A percentile compares a stretch with the other conserved stretches of the same genome.
Evolutionary conservation across 495 filamentous ascomycete species (phyloP).

Genomic region (Neurospora cerealis): DNA sequence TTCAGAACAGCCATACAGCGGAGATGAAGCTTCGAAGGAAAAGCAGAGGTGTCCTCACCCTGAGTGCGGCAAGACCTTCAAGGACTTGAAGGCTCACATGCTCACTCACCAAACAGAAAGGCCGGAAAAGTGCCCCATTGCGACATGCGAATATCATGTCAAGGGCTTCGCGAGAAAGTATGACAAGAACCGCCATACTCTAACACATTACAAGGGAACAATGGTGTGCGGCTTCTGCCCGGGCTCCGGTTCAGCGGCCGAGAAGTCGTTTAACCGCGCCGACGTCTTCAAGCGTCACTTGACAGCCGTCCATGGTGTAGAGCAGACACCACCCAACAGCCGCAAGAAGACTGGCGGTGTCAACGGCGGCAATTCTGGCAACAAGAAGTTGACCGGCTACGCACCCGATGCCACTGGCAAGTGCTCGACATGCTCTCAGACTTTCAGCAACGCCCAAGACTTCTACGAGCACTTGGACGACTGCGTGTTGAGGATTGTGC

Average conservation of each 20-base stretch:
- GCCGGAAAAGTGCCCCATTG: conserved; percentile 94
- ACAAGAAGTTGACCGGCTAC: conserved; percentile 52
- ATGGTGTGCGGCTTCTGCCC: conserved; percentile 99
- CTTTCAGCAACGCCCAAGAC: conserved; percentile 90
- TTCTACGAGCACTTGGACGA: conserved; percentile 99
- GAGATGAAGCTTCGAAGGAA: conserved; percentile 54
- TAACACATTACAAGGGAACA: conserved; percentile 98
- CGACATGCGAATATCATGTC: conserved; percentile 87
- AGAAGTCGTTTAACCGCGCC: conserved; percentile 98
- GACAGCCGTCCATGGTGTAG: conserved; percentile 87
- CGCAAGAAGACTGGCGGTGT: conserved; percentile 55
- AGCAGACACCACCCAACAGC: conserved; percentile 94
- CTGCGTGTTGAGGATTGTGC: conserved; percentile 94
- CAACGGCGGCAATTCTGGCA: conserved; percentile 20
- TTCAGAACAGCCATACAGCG: conserved; percentile 49
- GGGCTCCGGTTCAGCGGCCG: conserved; percentile 79
- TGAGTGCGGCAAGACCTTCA: conserved; percentile 81
- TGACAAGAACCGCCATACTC: conserved; percentile 93
- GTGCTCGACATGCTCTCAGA: conserved; percentile 88
- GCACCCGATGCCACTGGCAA: conserved; percentile 75
- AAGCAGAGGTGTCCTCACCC: conserved; percentile 61
- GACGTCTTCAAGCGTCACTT: conserved; percentile 98
- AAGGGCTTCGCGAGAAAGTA: conserved; percentile 95
- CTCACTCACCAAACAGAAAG: conserved; percentile 90
- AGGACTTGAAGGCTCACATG: conserved; percentile 93